Evolutionary conservation across 164 flowering plant species (phyloP).

Genomic region (Sedum album): DNA sequence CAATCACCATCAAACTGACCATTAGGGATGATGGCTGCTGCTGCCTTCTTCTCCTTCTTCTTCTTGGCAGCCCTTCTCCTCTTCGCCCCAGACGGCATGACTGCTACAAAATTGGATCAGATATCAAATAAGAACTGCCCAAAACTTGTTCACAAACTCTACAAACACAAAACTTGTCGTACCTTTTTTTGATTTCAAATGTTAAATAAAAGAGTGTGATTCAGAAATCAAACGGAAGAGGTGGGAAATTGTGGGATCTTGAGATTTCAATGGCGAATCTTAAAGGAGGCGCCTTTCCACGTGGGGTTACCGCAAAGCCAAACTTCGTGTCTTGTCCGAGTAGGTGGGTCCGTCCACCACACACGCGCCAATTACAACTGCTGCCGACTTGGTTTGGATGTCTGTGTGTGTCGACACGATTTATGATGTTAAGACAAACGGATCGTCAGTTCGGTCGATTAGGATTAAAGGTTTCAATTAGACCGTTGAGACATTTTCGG

Average conservation of each 20-base stretch:
- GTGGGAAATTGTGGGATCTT: slow-evolving; percentile 3
- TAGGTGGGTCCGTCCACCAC: too few relatives aligned
- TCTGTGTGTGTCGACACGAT: neutral
- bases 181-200: neutral
- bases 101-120: neutral
- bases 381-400: neutral
- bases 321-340: neutral
- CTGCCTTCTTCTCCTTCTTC: slow-evolving; percentile 5
- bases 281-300: neutral
- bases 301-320: neutral
- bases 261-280: neutral
- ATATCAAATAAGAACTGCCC: neutral
- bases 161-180: neutral
- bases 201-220: neutral
- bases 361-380: neutral
- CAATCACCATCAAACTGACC: neutral
- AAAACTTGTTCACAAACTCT: neutral
- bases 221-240: slow-evolving; percentile 3
- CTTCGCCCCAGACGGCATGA: slow-evolving; percentile 8
- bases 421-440: too few relatives aligned
- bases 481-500: too few relatives aligned
- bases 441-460: too few relatives aligned
- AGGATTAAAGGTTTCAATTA: too few relatives aligned
- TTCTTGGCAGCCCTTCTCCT: slow-evolving; percentile 10
- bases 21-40: neutral